These are phyloP conservation scores for Botryosphaeria agaves DNA, from an alignment of 2,329 filamentous ascomycete genomes.

Conservation along the genomic window DNA sequence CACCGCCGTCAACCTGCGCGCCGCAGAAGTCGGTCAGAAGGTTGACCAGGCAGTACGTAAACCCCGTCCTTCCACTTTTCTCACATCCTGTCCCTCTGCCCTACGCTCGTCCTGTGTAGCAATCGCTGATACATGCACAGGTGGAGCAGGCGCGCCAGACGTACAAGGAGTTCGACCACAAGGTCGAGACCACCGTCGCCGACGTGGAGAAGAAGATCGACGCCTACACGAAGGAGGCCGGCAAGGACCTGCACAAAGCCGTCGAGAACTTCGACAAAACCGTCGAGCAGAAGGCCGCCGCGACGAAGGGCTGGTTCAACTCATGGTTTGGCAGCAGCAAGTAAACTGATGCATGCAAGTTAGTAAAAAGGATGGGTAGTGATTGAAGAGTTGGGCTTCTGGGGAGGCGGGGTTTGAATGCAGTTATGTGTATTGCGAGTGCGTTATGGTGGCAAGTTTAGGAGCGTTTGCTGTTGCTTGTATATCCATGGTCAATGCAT, in stretches of 20 bases:
- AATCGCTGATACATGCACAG: too few relatives aligned
- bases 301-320: slow-evolving; percentile 71
- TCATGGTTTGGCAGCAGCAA: slow-evolving; percentile 72
- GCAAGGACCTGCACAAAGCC: slow-evolving; percentile 29
- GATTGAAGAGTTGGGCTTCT: too few relatives aligned
- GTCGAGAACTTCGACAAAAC: slow-evolving; percentile 70
- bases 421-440: too few relatives aligned
- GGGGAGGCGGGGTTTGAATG: too few relatives aligned
- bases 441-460: too few relatives aligned
- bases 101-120: too few relatives aligned
- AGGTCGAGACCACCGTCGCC: slow-evolving; percentile 32
- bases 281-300: slow-evolving; percentile 58
- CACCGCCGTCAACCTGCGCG: slow-evolving; percentile 40
- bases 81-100: too few relatives aligned
- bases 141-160: too few relatives aligned
- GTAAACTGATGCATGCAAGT: too few relatives aligned
- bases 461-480: too few relatives aligned
- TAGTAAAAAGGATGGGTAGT: too few relatives aligned
- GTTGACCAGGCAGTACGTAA: slow-evolving; percentile 25
- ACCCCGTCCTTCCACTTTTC: background rate
- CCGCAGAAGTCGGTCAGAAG: slow-evolving; percentile 26
- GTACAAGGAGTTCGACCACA: slow-evolving; percentile 44
- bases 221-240: slow-evolving; percentile 47
- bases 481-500: too few relatives aligned
- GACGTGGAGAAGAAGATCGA: slow-evolving; percentile 45